Conservation (phyloP, 2,329 filamentous ascomycete genomes). For the Cladophialophora yegresii region DNA sequence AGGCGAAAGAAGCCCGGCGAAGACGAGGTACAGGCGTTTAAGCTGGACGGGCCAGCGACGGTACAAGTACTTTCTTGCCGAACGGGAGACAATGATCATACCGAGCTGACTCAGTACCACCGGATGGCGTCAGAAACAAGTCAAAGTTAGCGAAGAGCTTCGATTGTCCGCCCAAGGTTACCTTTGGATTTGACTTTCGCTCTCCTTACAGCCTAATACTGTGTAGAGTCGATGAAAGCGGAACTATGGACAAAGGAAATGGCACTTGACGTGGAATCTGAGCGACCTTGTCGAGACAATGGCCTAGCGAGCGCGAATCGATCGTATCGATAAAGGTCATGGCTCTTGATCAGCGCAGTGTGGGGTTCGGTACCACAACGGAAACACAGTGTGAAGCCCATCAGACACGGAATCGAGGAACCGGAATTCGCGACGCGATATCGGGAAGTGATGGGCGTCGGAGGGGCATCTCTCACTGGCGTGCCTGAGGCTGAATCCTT, state of each 20-base stretch:
- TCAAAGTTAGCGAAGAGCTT: slow-evolving; percentile 2
- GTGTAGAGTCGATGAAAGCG: neutral
- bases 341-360: neutral
- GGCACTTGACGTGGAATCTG: neutral
- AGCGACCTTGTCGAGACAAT: neutral
- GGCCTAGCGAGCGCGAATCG: slow-evolving; percentile 4
- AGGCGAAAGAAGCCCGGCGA: neutral
- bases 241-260: neutral
- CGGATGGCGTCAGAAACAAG: neutral
- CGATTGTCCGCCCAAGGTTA: neutral
- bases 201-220: neutral
- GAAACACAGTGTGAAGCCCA: neutral
- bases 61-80: neutral
- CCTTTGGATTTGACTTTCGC: slow-evolving; percentile 2
- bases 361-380: slow-evolving; percentile 6
- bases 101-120: neutral
- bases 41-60: neutral
- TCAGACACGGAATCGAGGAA: neutral
- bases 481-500: neutral
- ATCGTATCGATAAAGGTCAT: slow-evolving; percentile 3
- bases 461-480: neutral
- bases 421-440: neutral
- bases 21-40: neutral
- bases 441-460: neutral
- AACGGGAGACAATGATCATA: neutral